A percentile compares a stretch with the other conserved stretches of the same genome.
Evolutionary conservation across 2,329 filamentous ascomycete species (phyloP).

Genomic region (Penicillium digitatum): DNA sequence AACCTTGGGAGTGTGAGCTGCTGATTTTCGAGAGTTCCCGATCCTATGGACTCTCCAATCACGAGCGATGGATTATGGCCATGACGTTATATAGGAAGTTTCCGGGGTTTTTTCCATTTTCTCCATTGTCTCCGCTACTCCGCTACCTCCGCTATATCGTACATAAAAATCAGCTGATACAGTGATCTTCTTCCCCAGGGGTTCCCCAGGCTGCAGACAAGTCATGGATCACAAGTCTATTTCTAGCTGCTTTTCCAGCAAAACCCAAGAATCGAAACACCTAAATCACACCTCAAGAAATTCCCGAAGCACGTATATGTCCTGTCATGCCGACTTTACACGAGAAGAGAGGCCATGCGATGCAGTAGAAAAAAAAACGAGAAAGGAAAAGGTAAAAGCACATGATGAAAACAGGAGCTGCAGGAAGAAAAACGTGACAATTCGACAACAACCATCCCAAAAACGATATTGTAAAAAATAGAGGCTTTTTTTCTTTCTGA

Average conservation of each 20-base stretch:
- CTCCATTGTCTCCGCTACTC: constrained; percentile 1
- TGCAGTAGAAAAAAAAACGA: constrained; percentile 12
- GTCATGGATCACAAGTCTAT: constrained; percentile 17
- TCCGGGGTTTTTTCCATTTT: constrained; percentile 4
- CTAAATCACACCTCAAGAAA: constrained; percentile 23
- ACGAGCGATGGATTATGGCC: constrained; percentile 15
- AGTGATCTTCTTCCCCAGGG: neutral
- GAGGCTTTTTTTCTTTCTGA: constrained; percentile 28
- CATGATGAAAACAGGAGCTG: constrained; percentile 6
- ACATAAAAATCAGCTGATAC: neutral
- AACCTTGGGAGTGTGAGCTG: constrained; percentile 4
- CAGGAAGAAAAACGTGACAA: constrained; percentile 8
- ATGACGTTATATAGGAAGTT: constrained; percentile 22
- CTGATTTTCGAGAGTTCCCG: constrained; percentile 11
- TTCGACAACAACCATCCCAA: constrained; percentile 14
- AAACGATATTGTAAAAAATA: constrained; percentile 9
- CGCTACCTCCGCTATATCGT: neutral
- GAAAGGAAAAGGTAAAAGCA: neutral
- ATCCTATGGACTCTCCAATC: constrained; percentile 16
- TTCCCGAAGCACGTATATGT: constrained; percentile 23
- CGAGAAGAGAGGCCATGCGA: constrained; percentile 21
- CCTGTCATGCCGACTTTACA: constrained; percentile 24
- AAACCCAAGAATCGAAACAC: constrained; percentile 16
- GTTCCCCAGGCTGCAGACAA: neutral
- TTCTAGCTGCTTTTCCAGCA: constrained; percentile 27